Base-by-base conservation (phyloP, 805 yeast species). In the Saccharomycopsis schoenii region DNA sequence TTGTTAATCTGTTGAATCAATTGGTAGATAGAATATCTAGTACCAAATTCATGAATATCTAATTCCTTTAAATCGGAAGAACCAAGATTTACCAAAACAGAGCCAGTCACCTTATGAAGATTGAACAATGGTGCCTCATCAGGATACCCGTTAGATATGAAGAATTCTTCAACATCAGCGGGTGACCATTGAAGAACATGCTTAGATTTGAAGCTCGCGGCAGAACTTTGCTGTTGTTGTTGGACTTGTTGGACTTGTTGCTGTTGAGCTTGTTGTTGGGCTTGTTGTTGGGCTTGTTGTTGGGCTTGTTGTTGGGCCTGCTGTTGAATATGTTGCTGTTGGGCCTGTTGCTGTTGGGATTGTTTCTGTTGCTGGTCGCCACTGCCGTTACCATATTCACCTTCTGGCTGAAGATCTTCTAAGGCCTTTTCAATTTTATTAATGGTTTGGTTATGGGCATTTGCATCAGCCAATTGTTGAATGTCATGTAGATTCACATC, bases 41-140 rank as follows among this genome's bases (percentile, higher is more conserved):
- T 92, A 34, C 99, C 99, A 75, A 94, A 94, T 3, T 96, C 88
- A 57, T 83, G 79, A 58, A 94, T 93, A 61, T 92, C 99, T 61
- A 94, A 76, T 72, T 94, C 99, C 71, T 93, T 94, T 68, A 94
- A 78, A 68, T 88, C 88, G 1, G 89, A 80, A 64, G 93, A 77
- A 68, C 93, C 97, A 64, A 94, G 78, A 72, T 92, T 96, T 59
- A 94, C 77, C 55, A 94, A 73, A 59, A 94, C 93, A 5, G 83
- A 76, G 36, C 99, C 99, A 1, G 92, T 86, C 62, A 94, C 90
- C 67, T 91, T 90, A 73, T 94, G 98, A 67, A 85, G 82, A 5
- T 85, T 83, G 72, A 94, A 94, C 68, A 88, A 84, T 0, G 87
- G 84, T n/a, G 87, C 82, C 29, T 79, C 82, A 60, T 79, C 72